phyloP scores from a whole-genome alignment of 257 asterid species.

The Ehretia macrophylla region DNA sequence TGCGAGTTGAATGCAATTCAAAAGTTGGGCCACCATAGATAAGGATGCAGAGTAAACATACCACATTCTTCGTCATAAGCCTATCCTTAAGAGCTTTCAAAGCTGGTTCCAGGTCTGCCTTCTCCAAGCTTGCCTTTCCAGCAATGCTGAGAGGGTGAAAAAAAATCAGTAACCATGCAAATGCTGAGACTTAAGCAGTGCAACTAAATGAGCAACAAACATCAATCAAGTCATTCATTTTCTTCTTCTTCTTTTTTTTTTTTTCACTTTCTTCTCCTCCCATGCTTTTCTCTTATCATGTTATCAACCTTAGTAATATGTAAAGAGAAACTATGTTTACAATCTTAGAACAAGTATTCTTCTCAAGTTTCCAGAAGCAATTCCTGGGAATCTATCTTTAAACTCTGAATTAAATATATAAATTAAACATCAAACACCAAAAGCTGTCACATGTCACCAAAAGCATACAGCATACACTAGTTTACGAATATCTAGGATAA shows the following conservation, averaged over 20 bases:
- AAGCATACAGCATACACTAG: too few species aligned
- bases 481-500: too few species aligned
- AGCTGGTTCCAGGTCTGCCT: slow-evolving; percentile 82
- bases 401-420: not conserved
- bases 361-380: not conserved
- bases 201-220: not conserved
- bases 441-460: too few species aligned
- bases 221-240: not conserved
- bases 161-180: not conserved
- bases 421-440: too few species aligned
- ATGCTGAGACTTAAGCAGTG: not conserved
- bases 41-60: slow-evolving; percentile 27
- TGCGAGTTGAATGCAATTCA: too few species aligned
- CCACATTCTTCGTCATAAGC: slow-evolving; percentile 99
- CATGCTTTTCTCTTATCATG: too few species aligned
- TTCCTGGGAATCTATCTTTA: not conserved
- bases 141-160: slow-evolving; percentile 52
- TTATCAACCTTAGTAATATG: too few species aligned
- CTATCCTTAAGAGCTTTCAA: slow-evolving; percentile 94
- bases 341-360: too few species aligned
- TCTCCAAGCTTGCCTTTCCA: slow-evolving; percentile 90
- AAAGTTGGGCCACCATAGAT: not conserved
- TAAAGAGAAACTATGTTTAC: too few species aligned
- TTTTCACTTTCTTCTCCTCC: too few species aligned
- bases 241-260: too few species aligned